These are phyloP conservation scores for Chaetoceros muelleri DNA, from an alignment of 108 stramenopile species.

Conservation along the genomic window DNA sequence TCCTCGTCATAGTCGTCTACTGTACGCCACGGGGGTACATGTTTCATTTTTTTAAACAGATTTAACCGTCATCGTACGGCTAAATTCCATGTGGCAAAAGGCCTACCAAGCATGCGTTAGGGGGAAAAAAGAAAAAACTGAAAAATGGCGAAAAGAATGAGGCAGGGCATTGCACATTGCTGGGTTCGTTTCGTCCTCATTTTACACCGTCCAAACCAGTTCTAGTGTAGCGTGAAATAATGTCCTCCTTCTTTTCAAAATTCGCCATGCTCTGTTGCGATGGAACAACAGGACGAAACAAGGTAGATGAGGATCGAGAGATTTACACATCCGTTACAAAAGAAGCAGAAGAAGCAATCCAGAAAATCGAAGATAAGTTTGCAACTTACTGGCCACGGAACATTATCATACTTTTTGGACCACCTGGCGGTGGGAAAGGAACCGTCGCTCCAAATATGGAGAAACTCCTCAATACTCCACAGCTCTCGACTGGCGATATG, in stretches of 20 bases:
- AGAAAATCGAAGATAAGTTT: constrained; percentile 69
- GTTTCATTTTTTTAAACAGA: no score
- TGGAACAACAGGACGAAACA: neutral
- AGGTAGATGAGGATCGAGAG: neutral
- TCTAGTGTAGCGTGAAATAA: no score
- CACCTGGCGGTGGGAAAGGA: constrained; percentile 70
- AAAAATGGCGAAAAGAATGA: no score
- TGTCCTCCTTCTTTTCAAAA: neutral
- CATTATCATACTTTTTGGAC: constrained; percentile 42
- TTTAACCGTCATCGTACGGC: no score
- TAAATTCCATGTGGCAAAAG: no score
- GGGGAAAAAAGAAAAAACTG: no score
- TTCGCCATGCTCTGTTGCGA: neutral
- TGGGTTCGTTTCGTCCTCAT: no score
- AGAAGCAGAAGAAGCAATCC: constrained; percentile 30
- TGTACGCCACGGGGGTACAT: no score
- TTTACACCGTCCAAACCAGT: no score
- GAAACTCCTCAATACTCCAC: constrained; percentile 69
- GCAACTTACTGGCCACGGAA: constrained; percentile 87
- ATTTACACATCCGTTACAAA: constrained; percentile 1
- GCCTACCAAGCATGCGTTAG: no score
- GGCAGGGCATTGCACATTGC: no score
- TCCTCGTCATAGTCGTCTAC: no score
- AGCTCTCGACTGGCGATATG: constrained; percentile 98
- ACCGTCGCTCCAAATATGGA: constrained; percentile 86